Base-by-base conservation (phyloP, 2,329 filamentous ascomycete genomes). In the Sphaerostilbella broomeana region DNA sequence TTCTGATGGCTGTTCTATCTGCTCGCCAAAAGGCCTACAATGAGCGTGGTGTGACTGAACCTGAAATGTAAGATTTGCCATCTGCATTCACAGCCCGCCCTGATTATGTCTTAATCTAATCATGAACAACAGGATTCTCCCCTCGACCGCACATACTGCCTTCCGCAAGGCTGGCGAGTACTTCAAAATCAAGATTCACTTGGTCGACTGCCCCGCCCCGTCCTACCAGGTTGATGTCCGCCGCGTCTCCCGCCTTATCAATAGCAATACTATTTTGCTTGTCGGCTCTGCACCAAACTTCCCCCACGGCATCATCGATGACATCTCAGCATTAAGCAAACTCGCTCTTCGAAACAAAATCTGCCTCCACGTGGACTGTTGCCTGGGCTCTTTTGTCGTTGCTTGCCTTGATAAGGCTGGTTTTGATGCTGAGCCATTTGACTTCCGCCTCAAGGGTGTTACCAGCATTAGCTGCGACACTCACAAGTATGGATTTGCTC, bases 401-500 rank as follows among this genome's bases (percentile, higher is more conserved):
- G 88, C 92, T 2, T 87, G 90, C 68, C 82, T 98, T 29, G 81
- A 88, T 48, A 86, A 85, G 57, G 88, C 92, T n/a, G 92, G 92
- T 30, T 97, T 95, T 62, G 86, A 94, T 47, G 76, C 84, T 16
- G 79, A 84, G 51, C 80, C 79, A 5, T 97, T 97, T 58, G 92
- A 98, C 62, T 98, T 98, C 76, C 80, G 85, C 40, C 79, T 94
- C 43, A 87, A 86, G 51, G 92, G 92, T 52, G 92, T 98, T 25
- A 95, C 90, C 4, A 90, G 84, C 61, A 97, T 98, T 62, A 88
- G 81, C 50, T 94, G 89, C 61, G 92, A 98, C 61, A 98, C 92
- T 3, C 92, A 98, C 75, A 98, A 98, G 63, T 98, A 98, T 60
- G 92, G 92, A 25, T 98, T 98, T 58, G 92, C 92, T 1, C 92